phyloP scores from a whole-genome alignment of 805 yeast species.

The Yarrowia sp. region DNA sequence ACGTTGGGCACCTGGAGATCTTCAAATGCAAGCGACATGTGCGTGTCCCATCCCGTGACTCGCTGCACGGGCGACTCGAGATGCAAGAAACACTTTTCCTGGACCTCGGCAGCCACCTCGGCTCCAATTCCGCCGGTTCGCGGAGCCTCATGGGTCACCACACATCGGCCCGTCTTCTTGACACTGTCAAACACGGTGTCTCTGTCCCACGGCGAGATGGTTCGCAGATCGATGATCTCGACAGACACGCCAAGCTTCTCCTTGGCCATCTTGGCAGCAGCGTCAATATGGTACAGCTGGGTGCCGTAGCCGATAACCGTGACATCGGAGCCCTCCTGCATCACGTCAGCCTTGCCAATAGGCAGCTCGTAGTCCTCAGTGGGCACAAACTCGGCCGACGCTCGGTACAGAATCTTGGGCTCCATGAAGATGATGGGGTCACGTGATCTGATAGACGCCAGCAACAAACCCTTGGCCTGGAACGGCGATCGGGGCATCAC shows the following conservation, averaged over 20 bases:
- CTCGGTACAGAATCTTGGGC: slow-evolving; percentile 88
- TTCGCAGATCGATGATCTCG: slow-evolving; percentile 88
- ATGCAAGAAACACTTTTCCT: slow-evolving; percentile 92
- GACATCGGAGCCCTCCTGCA: slow-evolving; percentile 81
- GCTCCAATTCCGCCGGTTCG: slow-evolving; percentile 94
- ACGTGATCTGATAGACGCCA: slow-evolving; percentile 91
- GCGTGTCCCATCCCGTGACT: slow-evolving; percentile 97
- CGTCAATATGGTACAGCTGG: slow-evolving; percentile 75
- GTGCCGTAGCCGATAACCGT: slow-evolving; percentile 86
- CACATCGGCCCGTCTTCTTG: slow-evolving; percentile 82
- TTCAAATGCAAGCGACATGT: slow-evolving; percentile 94
- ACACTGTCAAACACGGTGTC: slow-evolving; percentile 80
- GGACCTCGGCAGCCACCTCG: slow-evolving; percentile 90
- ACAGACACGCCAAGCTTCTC: slow-evolving; percentile 80
- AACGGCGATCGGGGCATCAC: slow-evolving; percentile 88
- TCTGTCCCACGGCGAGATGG: slow-evolving; percentile 90
- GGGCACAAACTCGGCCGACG: slow-evolving; percentile 81
- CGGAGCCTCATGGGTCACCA: slow-evolving; percentile 91
- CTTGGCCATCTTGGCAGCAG: slow-evolving; percentile 82
- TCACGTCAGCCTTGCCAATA: slow-evolving; percentile 86
- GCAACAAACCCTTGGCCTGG: slow-evolving; percentile 87
- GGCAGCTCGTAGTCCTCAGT: slow-evolving; percentile 84
- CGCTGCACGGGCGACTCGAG: slow-evolving; percentile 94
- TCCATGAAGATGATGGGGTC: slow-evolving; percentile 94
- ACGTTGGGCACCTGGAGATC: slow-evolving; percentile 94